These are phyloP conservation scores for Trichoderma lentiforme DNA, from an alignment of 2,329 filamentous ascomycete genomes.

Conservation along the genomic window DNA sequence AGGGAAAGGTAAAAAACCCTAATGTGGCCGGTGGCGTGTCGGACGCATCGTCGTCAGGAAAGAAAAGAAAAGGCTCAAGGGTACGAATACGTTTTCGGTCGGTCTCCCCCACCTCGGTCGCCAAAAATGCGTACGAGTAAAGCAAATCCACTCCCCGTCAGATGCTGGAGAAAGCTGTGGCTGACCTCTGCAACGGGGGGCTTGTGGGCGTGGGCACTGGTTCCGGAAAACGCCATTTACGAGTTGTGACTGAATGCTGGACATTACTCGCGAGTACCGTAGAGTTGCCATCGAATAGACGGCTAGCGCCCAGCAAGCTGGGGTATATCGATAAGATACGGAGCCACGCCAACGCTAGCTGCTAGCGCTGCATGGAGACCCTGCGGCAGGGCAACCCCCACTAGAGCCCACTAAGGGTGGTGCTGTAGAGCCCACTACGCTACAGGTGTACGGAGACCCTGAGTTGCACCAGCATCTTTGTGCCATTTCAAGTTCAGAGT, in stretches of 20 bases:
- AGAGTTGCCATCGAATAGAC: neutral
- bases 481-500: neutral
- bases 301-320: slow-evolving; percentile 17
- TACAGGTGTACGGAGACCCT: neutral
- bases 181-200: neutral
- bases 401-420: neutral
- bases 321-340: slow-evolving; percentile 24
- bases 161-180: neutral
- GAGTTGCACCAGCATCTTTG: neutral
- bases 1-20: neutral
- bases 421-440: neutral
- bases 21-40: slow-evolving; percentile 5
- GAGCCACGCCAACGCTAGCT: slow-evolving; percentile 10
- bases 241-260: neutral
- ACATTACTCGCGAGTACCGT: slow-evolving; percentile 9
- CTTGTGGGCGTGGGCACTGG: neutral
- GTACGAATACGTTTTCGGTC: neutral
- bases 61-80: slow-evolving; percentile 6
- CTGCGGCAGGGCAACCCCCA: slow-evolving; percentile 12
- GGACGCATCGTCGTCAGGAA: neutral
- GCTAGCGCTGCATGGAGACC: slow-evolving; percentile 18
- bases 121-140: neutral
- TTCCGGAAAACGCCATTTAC: slow-evolving; percentile 9
- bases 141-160: neutral
- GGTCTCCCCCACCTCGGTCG: neutral